Base-by-base conservation (phyloP, 2,329 filamentous ascomycete genomes). In the Talaromyces sp. region DNA sequence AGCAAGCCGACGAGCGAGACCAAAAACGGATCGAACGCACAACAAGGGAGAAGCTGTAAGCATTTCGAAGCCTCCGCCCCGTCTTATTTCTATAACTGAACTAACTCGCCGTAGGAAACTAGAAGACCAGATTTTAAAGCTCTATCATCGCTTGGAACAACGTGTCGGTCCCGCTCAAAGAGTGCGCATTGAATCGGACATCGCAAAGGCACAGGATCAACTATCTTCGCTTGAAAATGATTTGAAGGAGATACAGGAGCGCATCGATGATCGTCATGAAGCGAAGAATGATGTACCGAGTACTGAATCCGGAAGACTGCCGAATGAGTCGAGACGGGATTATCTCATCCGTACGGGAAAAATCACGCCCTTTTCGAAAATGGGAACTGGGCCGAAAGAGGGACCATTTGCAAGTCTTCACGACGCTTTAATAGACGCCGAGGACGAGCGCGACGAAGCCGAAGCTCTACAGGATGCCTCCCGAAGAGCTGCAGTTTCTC, bases 311-410 rank as follows among this genome's bases (percentile, higher is more conserved):
- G 77, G 75, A 59, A 84, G 84, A 56, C 75, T 93, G 58, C 85
- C 89, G 1, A 89, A 89, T 60, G 94, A 97, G 76, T 91, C 84
- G 22, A 86, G 90, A 61, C 84, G 92, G 53, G 92, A 96, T 48
- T 99, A 89, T 70, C 82, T 99, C 48, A 94, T 99, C 51, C 86
- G 94, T 28, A 99, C 93, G 0, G 94, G 94, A 61, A 97, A 97
- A 75, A 97, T 99, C 64, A 99, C 94, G 0, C 94, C 94, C 0
- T 99, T 99, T 68, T 89, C 91, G 7, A 89, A 87, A 62, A 83
- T 96, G 65, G 85, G 85, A 25, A 81, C 84, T 13, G 80, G 85
- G 1, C 80, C 67, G 22, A 68, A 80, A 3, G 78, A 83, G 28
- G 84, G 82, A 2, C 80, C 85, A 2, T 80, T 86, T 45, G 87